Evolutionary conservation across 2,329 filamentous ascomycete species (phyloP), one percentile per base, ranked within the genome.

Genomic region (Trichoderma endophyticum): DNA sequence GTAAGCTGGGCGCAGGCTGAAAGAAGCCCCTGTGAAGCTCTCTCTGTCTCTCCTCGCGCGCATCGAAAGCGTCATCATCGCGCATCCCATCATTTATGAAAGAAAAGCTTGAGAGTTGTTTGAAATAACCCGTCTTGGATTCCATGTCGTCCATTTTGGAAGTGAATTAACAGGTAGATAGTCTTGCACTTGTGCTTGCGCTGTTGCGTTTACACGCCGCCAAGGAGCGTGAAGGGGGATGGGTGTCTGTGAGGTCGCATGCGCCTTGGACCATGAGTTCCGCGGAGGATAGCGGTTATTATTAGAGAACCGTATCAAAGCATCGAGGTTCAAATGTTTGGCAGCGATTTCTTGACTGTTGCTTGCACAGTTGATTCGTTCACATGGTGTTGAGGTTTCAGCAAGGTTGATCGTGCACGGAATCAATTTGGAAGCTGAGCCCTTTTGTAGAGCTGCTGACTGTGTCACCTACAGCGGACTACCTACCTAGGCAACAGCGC

Each of bases 41-140:
- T 21, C 85, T 80, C 54, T 80, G 77, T 8, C 79, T 73, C 73
- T 81, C 76, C 48, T 85, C 81, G 8, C 56, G 60, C 3, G 71
- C 60, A 57, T 79, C 75, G 21, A 81, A 75, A 32, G 77, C 77
- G 26, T 80, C 80, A 43, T 78, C 77, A 36, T 78, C 77, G 11
- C 39, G 43, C 48, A 43, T 21, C 62, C 32, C 64, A 11, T 72
- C 59, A 51, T 26, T 67, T 6, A 26, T 21, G 14, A 43, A 48
- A 8, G 57, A 62, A 75, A 71, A 80, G 75, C 36, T 74, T 66
- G 81, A 78, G 0, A 87, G 77, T n/a, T 78, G 77, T n/a, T 79
- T 74, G 73, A 87, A 88, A 73, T 85, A 86, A 0, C 80, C 83
- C 26, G 77, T 61, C 75, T 88, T 88, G 43, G 84, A 83, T 64